phyloP scores from a whole-genome alignment of 2,329 filamentous ascomycete species.

The Chaetomiaceae sp. region DNA sequence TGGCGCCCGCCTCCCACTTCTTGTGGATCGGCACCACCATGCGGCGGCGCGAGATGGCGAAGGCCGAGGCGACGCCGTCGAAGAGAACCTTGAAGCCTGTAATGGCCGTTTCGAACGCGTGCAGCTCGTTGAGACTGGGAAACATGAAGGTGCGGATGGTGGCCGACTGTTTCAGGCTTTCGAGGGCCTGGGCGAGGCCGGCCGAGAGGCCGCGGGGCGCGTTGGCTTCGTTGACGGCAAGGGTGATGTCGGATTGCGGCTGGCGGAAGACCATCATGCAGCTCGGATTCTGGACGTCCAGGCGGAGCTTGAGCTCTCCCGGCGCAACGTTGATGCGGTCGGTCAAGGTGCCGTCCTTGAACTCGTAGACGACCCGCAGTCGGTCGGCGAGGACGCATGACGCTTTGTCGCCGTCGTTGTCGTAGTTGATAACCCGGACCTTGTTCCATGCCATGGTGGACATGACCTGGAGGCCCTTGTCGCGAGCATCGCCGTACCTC shows the following conservation, averaged over 20 bases:
- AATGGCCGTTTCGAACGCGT: slow-evolving; percentile 72
- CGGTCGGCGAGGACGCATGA: slow-evolving; percentile 70
- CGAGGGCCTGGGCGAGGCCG: slow-evolving; percentile 61
- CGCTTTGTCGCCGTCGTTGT: slow-evolving; percentile 57
- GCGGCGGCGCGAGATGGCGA: slow-evolving; percentile 76
- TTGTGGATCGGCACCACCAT: slow-evolving; percentile 94
- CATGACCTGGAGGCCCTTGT: slow-evolving; percentile 44
- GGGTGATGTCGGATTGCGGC: slow-evolving; percentile 71
- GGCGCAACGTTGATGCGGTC: slow-evolving; percentile 79
- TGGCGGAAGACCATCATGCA: slow-evolving; percentile 65
- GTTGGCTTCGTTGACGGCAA: slow-evolving; percentile 67
- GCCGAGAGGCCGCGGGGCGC: slow-evolving; percentile 57
- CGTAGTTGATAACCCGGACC: slow-evolving; percentile 67
- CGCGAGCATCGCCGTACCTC: slow-evolving; percentile 43
- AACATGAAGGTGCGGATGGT: slow-evolving; percentile 72
- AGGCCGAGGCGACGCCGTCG: slow-evolving; percentile 66
- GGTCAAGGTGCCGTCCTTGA: slow-evolving; percentile 70
- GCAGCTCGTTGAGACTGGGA: slow-evolving; percentile 62
- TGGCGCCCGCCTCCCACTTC: slow-evolving; percentile 82
- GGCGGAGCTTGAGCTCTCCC: slow-evolving; percentile 64
- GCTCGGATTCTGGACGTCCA: slow-evolving; percentile 59
- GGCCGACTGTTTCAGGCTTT: slow-evolving; percentile 50
- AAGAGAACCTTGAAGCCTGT: slow-evolving; percentile 76
- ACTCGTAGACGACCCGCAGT: slow-evolving; percentile 70
- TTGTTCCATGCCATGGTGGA: slow-evolving; percentile 60